Conservation (phyloP, 2,329 filamentous ascomycete genomes). For the Aureobasidium sp. region DNA sequence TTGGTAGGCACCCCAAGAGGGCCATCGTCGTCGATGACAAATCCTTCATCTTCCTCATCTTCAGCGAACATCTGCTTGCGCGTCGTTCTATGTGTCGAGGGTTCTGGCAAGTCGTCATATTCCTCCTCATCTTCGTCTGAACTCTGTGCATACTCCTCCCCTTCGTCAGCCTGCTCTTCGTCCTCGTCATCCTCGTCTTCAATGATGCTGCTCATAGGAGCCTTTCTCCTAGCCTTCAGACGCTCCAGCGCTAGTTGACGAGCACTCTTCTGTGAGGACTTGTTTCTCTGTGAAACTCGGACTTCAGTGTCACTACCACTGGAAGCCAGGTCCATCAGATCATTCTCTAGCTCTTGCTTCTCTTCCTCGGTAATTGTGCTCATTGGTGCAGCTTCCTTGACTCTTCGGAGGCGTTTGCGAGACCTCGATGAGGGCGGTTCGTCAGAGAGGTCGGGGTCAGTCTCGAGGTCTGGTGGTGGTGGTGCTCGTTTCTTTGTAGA, state of each 20-base stretch:
- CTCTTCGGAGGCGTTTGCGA: slow-evolving; percentile 9
- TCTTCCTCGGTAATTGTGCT: slow-evolving; percentile 24
- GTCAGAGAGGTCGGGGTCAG: not conserved
- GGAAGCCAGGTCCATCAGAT: slow-evolving; percentile 35
- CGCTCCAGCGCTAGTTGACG: slow-evolving; percentile 36
- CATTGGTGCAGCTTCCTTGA: not conserved
- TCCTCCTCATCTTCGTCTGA: slow-evolving; percentile 26
- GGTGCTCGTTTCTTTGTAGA: not conserved
- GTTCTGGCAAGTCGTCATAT: slow-evolving; percentile 14
- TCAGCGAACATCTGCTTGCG: slow-evolving; percentile 39
- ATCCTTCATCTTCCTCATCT: slow-evolving; percentile 52
- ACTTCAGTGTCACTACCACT: slow-evolving; percentile 24
- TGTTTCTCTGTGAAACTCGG: slow-evolving; percentile 20
- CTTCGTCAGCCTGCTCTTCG: slow-evolving; percentile 24
- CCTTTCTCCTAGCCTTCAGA: slow-evolving; percentile 35
- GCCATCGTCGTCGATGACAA: slow-evolving; percentile 53
- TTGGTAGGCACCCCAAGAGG: slow-evolving; percentile 36
- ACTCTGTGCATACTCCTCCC: slow-evolving; percentile 23
- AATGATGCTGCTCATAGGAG: slow-evolving; percentile 18
- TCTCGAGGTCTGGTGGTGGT: not conserved
- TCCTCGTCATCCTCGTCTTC: slow-evolving; percentile 18
- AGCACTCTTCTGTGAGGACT: slow-evolving; percentile 27
- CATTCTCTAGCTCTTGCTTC: slow-evolving; percentile 34
- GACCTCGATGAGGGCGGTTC: slow-evolving; percentile 1
- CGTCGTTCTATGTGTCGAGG: slow-evolving; percentile 9